These are phyloP conservation scores for Sclerotinia nivalis DNA, from an alignment of 2,329 filamentous ascomycete genomes.

Conservation along the genomic window DNA sequence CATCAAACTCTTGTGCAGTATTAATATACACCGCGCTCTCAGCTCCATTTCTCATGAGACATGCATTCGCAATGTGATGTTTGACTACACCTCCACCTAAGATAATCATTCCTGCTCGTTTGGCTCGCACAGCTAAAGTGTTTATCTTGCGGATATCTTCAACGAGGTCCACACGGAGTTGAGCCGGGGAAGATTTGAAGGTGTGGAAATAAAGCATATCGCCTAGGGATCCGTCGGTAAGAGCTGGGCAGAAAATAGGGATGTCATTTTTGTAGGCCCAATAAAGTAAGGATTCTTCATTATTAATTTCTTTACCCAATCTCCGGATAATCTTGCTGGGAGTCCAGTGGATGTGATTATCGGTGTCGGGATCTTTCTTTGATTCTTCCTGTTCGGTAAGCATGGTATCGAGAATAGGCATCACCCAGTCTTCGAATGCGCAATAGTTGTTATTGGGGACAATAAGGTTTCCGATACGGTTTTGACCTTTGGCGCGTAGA, in stretches of 20 bases:
- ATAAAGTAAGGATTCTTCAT: slow-evolving; percentile 85
- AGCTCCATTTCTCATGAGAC: slow-evolving; percentile 94
- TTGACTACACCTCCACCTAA: slow-evolving; percentile 94
- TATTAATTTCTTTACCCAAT: slow-evolving; percentile 89
- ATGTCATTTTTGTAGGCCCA: slow-evolving; percentile 98
- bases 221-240: slow-evolving; percentile 92
- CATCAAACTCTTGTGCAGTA: slow-evolving; percentile 95
- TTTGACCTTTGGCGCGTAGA: slow-evolving; percentile 82
- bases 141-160: slow-evolving; percentile 94
- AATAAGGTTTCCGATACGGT: slow-evolving; percentile 92
- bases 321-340: slow-evolving; percentile 89
- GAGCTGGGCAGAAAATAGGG: slow-evolving; percentile 91
- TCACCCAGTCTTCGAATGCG: slow-evolving; percentile 94
- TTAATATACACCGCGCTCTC: slow-evolving; percentile 98
- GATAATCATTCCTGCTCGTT: slow-evolving; percentile 91
- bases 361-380: slow-evolving; percentile 54
- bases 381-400: slow-evolving; percentile 87
- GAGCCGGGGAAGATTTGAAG: slow-evolving; percentile 80
- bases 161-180: slow-evolving; percentile 86
- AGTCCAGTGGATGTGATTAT: slow-evolving; percentile 75
- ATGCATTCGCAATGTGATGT: slow-evolving; percentile 97
- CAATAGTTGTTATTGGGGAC: slow-evolving; percentile 98
- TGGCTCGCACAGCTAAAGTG: slow-evolving; percentile 83
- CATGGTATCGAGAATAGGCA: slow-evolving; percentile 94
- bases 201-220: slow-evolving; percentile 99